Percentiles rank a stretch among this genome's conserved stretches.
Evolutionary conservation across 2,329 filamentous ascomycete genomes (phyloP).

Genomic region (Cercospora sp.): DNA sequence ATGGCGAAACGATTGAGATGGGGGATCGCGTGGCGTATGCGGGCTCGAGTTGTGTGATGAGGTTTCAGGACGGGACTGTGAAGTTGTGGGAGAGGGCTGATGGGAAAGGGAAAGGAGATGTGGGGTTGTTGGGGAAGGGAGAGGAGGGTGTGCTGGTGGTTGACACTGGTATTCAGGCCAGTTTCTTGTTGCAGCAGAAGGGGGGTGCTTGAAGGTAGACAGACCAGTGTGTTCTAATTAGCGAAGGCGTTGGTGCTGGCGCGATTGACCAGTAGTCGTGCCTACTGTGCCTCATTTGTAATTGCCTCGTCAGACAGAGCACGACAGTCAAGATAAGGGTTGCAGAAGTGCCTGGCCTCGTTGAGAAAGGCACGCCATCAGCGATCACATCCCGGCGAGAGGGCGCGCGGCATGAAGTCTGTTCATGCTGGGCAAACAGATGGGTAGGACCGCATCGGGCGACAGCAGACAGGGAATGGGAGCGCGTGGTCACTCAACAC

Average conservation of each 20-base stretch:
- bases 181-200: constrained; percentile 34
- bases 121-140: constrained; percentile 62
- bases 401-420: neutral
- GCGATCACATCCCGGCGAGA: neutral
- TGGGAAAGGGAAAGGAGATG: constrained; percentile 45
- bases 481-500: neutral
- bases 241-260: neutral
- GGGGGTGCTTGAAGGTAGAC: neutral
- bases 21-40: constrained; percentile 60
- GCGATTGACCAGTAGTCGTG: neutral
- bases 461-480: neutral
- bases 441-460: neutral
- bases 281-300: neutral
- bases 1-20: constrained; percentile 35
- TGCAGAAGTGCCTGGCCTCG: neutral
- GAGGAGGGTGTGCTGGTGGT: constrained; percentile 68
- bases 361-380: neutral
- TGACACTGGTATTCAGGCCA: constrained; percentile 54
- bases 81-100: constrained; percentile 54
- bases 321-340: neutral
- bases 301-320: neutral
- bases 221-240: neutral
- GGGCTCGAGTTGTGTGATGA: constrained; percentile 70
- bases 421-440: neutral
- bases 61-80: constrained; percentile 64